phyloP scores from a whole-genome alignment of 495 filamentous ascomycete genomes.

The Jackrogersella multiformis region DNA sequence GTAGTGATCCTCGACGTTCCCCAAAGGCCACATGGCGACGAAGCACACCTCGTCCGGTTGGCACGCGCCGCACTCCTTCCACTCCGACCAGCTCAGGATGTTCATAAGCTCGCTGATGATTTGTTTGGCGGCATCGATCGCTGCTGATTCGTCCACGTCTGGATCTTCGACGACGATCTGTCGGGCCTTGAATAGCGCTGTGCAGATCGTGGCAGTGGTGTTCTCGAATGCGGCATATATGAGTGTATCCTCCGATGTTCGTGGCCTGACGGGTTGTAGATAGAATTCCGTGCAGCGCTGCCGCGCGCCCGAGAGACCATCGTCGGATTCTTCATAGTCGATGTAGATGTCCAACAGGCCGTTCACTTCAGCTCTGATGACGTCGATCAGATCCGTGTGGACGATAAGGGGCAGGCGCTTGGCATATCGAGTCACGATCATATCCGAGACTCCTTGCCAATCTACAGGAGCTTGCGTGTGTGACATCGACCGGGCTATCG shows the following conservation, averaged over 20 bases:
- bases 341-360: constrained; percentile 60
- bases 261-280: constrained; percentile 41
- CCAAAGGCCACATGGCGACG: constrained; percentile 73
- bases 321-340: constrained; percentile 51
- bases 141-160: constrained; percentile 11
- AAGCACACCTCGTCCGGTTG: constrained; percentile 68
- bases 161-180: constrained; percentile 32
- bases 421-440: constrained; percentile 67
- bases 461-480: constrained; percentile 45
- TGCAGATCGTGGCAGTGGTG: constrained; percentile 62
- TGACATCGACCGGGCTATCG: constrained; percentile 45
- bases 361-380: constrained; percentile 58
- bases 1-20: constrained; percentile 61
- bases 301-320: constrained; percentile 44
- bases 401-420: constrained; percentile 61
- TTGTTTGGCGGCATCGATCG: constrained; percentile 5
- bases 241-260: constrained; percentile 49
- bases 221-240: constrained; percentile 55
- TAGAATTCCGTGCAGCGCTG: constrained; percentile 64
- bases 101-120: constrained; percentile 54
- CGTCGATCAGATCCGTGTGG: constrained; percentile 44
- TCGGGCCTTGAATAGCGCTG: constrained; percentile 55
- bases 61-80: constrained; percentile 68
- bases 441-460: constrained; percentile 70
- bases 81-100: constrained; percentile 67